Base-by-base conservation (phyloP, 108 stramenopile species). In the Stephanodiscus triporus region DNA sequence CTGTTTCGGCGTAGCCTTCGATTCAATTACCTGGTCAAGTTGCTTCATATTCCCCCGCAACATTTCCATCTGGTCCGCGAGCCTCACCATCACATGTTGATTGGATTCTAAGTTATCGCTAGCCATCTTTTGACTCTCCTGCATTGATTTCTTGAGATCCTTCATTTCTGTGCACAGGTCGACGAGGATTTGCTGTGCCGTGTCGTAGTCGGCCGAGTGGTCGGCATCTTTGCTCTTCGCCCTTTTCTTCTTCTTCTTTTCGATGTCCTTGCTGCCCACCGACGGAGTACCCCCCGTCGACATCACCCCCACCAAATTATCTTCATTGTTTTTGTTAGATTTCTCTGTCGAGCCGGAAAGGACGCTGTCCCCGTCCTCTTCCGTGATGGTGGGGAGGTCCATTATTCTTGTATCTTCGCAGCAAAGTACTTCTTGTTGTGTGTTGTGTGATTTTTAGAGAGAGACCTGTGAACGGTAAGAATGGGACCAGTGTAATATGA, bases 151-250 rank as follows among this genome's bases (percentile, higher is more conserved):
- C 56, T 81, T 73, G 37, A 81, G 63, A 8, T 68, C 73, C 50
- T 81, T 81, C 80, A 81, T 81, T 65, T 81, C 80, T 20, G 62
- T 81, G 73, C 80, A 81, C 11, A 81, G 43, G 47, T 81, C 80
- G 24, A 81, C 47, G 3, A 81, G 68, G 26, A 81, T 81, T 66
- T 81, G 80, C 27, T 81, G 80, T 14, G 80, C 73, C 7, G 73
- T 56, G 45, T 81, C 80, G 26, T 69, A 63, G 29, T 75, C 73
- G 0, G 32, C 40, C 30, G 47, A 38, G 63, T 38, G 34, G 27
- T 14, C 58, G 37, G 50, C 14, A 26, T 72, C 71, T 54, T 71
- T 64, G 57, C 42, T 20, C 38, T 47, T 55, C 17, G 58, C 32
- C 34, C 68, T 56, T 59, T 70, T 69, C 51, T 64, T 74, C n/a